Base-by-base conservation (phyloP, 1,139 yeast genomes). In the Yamadazyma mexicana region DNA sequence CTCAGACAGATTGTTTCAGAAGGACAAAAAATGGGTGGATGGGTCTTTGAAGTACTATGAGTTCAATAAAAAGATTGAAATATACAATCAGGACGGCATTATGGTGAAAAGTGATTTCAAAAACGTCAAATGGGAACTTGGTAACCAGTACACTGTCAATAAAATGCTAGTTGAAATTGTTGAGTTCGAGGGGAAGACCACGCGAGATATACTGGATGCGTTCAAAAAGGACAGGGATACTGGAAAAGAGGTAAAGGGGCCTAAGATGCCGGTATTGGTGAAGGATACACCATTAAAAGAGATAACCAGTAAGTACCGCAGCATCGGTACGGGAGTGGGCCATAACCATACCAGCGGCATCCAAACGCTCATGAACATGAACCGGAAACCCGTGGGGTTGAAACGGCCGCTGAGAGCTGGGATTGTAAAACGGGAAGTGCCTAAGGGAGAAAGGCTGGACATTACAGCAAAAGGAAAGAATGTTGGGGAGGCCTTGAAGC, bases 21-120 rank as follows among this genome's bases (percentile, higher is more conserved):
- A 69, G 51, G 69, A 68, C 29, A 79, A 79, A 54, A 62, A 58
- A 40, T 80, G 84, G 83, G 56, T 60, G 37, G 85, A 80, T 47
- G 86, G 86, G 2, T 53, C 45, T 17, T 55, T 79, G 35, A 64
- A 61, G 40, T 74, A 62, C 54, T 77, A 72, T 52, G 71, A 66
- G 45, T 62, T 73, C 55, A 79, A 79, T 51, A 62, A 66, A 37
- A 71, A 74, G 45, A 54, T 75, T 4, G 75, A 75, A 47, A 56
- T 79, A 14, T 59, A 57, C 38, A 69, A 67, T 42, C 68, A 64
- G 11, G 66, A 61, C 18, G 69, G 64, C 14, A 40, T 59, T 29
- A 42, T 73, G 17, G 62, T 75, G 3, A 64, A 64, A 10, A 55
- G 63, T 9, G 68, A 64, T 40, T 56, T 56, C 27, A 39, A 32